Evolutionary conservation across 371 early-diverging fungal genomes (phyloP), one percentile per base, ranked within the genome.

Genomic region (Mucor irregularis): DNA sequence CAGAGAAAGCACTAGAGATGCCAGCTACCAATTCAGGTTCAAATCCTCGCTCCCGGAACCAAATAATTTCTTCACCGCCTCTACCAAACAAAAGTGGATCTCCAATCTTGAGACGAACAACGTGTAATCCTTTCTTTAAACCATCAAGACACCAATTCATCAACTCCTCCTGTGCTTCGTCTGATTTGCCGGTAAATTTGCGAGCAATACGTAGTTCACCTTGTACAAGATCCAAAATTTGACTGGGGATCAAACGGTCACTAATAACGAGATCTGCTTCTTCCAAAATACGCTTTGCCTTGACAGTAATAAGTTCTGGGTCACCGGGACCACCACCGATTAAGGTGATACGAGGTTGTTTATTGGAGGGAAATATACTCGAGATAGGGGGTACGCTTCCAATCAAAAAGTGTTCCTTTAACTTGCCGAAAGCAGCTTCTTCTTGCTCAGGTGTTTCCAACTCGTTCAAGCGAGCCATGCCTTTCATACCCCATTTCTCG

Each of bases 51-150:
- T 80, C 70, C 25, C 85, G 80, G 71, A 92, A 90, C 63, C 78
- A 89, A 37, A 87, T 42, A 10, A 91, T 71, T 65, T 96, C 96
- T 66, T 96, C 96, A 5, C 89, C 94, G 22, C 93, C 95, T 19
- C 96, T 86, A n/a, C 95, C 95, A 68, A 91, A 96, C 37, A 96
- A 78, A 61, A 92, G 88, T 13, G 94, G 93, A 58, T 94, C 94
- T 4, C 96, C 96, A 49, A 88, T 88, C 79, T 96, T 94, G 49
- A 96, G 79, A 40, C 96, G 75, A 25, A 92, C 91, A 5, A 96
- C 95, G 1, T 68, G 75, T 63, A 81, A 71, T 16, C 90, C 90
- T 28, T 78, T 66, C 6, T 73, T 51, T 22, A 92, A 69, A 14
- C 85, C 91, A 45, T 84, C 83, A 26, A 91, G 66, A 48, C 87